Base-by-base conservation (phyloP, 2,329 filamentous ascomycete species). In the Chaetomiaceae sp. region DNA sequence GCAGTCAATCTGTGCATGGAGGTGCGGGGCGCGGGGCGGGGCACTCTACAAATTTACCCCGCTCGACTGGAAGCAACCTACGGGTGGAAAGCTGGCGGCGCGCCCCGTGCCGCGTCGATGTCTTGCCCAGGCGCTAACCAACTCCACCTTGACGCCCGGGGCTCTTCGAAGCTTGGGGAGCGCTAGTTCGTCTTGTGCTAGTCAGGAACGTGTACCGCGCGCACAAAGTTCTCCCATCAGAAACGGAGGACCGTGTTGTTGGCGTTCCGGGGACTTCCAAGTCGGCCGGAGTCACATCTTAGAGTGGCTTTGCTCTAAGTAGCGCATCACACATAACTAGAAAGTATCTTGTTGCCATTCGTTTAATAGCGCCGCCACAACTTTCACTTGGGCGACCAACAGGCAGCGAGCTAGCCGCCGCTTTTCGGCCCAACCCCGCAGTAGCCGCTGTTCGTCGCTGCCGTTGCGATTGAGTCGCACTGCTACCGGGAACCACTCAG, bases 371-470 rank as follows among this genome's bases (percentile, higher is more conserved):
- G n/a, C 38, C 12, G 38, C 38, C 29, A 41, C 38, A 41, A 33
- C 27, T 41, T 41, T 33, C 38, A 33, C 38, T 41, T 41, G 29
- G 38, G 29, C 38, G 29, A 33, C 38, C 38, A 43, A 37, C 33
- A 43, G 41, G 41, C 22, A 43, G 41, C 33, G 40, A 42, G 30
- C 41, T 29, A 43, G 41, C 32, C 33, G 32, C 33, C 41, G 41
- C 41, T 36, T 42, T 43, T 43, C 41, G 12, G 41, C 33, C 33
- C 41, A 34, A 42, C 39, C 39, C 39, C 30, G 39, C 39, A 18
- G 17, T 36, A 20, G 33, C 17, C 17, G 17, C 39, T 34, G 38
- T 29, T 42, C 39, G 19, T 42, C 39, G 38, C 39, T 26, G 29
- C 29, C 29, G 14, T 42, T 42, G 39, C 29, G 19, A 34, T 42